These are phyloP conservation scores for Metarhizium anisopliae DNA, from an alignment of 2,329 filamentous ascomycete species.

Conservation along the genomic window DNA sequence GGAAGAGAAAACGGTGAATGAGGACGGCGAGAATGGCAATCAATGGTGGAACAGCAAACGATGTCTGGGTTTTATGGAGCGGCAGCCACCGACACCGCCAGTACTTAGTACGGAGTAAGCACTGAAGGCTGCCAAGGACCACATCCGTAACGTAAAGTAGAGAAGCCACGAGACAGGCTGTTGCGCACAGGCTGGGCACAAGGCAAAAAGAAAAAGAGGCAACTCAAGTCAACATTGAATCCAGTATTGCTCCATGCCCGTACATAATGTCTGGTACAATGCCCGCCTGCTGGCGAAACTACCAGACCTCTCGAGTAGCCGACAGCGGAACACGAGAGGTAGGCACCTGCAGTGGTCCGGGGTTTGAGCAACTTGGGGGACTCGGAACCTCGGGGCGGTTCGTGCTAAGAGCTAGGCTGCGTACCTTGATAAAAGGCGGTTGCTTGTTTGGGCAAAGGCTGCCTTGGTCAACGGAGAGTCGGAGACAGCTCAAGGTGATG, in stretches of 20 bases:
- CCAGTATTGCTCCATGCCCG: no score
- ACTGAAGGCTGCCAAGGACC: no score
- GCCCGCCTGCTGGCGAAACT: no score
- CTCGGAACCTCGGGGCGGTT: not conserved
- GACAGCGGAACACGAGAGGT: no score
- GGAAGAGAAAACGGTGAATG: not conserved
- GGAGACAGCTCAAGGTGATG: not conserved
- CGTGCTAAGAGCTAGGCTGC: not conserved
- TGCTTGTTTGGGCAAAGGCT: conserved; percentile 4
- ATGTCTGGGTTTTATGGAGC: not conserved
- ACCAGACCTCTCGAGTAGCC: no score
- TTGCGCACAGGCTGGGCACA: no score
- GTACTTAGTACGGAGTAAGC: no score
- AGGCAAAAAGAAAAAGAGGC: no score
- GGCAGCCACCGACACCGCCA: not conserved
- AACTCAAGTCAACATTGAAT: no score
- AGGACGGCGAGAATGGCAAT: not conserved
- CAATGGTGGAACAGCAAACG: conserved; percentile 1
- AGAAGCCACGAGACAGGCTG: no score
- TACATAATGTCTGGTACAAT: no score
- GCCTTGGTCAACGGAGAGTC: conserved; percentile 3
- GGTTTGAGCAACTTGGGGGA: not conserved
- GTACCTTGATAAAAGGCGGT: not conserved
- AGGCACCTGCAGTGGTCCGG: not conserved
- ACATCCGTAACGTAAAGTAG: no score